Conservation (phyloP, 257 asterid species). For the Eustoma russellianum region DNA sequence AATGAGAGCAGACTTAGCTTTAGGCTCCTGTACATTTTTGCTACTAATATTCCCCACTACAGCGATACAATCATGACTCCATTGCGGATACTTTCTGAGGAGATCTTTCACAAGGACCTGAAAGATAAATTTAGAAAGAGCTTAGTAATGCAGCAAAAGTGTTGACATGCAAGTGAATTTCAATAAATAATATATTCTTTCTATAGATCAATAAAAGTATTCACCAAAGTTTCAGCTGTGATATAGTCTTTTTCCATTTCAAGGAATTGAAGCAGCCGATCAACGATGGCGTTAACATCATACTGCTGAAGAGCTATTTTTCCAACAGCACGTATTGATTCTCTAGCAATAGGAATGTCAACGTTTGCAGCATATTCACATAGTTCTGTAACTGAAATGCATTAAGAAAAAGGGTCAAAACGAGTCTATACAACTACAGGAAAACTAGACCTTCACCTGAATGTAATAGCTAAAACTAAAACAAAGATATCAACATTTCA, state of each 20-base stretch:
- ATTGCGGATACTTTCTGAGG: conserved; percentile 95
- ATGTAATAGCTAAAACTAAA: conserved; percentile 6
- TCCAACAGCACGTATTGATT: conserved; percentile 98
- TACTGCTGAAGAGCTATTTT: conserved; percentile 96
- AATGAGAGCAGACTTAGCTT: conserved; percentile 96
- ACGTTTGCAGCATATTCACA: conserved; percentile 99
- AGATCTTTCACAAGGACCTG: conserved; percentile 99
- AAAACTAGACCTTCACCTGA: conserved; percentile 4
- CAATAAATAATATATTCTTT: not conserved
- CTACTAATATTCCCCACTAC: conserved; percentile 98
- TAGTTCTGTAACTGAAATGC: conserved; percentile 81
- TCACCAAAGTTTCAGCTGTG: conserved; percentile 97
- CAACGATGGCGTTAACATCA: conserved; percentile 99
- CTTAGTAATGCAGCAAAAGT: conserved; percentile 2
- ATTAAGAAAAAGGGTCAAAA: conserved; percentile 15
- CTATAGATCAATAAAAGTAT: conserved; percentile 6
- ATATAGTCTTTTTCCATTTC: conserved; percentile 99
- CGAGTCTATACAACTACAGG: conserved; percentile 1
- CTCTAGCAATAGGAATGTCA: conserved; percentile 97
- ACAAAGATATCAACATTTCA: not conserved
- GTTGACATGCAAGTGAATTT: not conserved
- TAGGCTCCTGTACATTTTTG: conserved; percentile 91
- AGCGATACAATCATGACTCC: conserved; percentile 99
- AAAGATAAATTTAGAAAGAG: conserved; percentile 3
- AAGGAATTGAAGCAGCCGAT: conserved; percentile 94